Base-by-base conservation (phyloP, 352 stramenopile species). In the Phytophthora hibernalis region DNA sequence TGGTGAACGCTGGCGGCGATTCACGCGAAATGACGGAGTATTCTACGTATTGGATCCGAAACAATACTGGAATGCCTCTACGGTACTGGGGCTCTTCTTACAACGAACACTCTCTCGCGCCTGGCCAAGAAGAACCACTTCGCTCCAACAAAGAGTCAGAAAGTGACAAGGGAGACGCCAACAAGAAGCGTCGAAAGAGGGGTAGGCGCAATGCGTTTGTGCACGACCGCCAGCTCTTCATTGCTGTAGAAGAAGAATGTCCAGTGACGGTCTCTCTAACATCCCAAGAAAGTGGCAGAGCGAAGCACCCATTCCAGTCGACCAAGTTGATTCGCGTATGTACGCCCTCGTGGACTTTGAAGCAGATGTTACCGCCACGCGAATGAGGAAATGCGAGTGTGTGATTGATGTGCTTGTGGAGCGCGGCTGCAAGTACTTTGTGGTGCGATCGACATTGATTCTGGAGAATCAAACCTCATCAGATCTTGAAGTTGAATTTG, bases 11-110 rank as follows among this genome's bases (percentile, higher is more conserved):
- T 63, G 77, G 81, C 30, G 80, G 72, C 10, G 83, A 90, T 63
- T 83, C 83, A 7, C 77, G 82, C 15, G 82, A 93, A 64, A 89
- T 89, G 72, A 86, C 79, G 11, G 82, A 93, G 45, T 93, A 93
- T 62, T 96, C 88, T 28, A 90, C 86, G 13, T 94, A 94, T 54
- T 93, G 85, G 82, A 94, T 96, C 43, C 83, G 88, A 54, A 96
- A 96, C 61, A 83, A 93, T 24, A 96, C 85, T 3, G 89, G 89
- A 26, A 70, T 96, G 30, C 71, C 70, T n/a, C 65, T 96, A 56
- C 74, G 81, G 16, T 96, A 96, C 49, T 92, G 84, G 85, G 76
- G 84, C 18, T 56, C 68, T 31, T 81, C 82, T 8, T 90, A 84
- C 55, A 79, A 77, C 12, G 68, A 87, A 12, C 80, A 85, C 42